Evolutionary conservation across 768 basidiomycete species (phyloP).

Genomic region (Mycena leptocephala): DNA sequence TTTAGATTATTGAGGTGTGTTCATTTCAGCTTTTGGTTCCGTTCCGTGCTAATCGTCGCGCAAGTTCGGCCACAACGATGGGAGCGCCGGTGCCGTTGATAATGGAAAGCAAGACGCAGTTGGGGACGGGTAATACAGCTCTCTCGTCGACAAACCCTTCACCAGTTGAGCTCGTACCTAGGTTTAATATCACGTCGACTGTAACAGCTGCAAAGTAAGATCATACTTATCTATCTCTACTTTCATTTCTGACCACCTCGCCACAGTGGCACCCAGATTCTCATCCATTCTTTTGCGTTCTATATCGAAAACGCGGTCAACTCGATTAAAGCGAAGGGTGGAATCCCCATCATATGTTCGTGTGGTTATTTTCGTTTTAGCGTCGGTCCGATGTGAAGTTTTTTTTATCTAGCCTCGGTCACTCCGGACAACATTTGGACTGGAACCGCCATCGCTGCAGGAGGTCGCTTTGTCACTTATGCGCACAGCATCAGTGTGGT

Average conservation of each 20-base stretch:
- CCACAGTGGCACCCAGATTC: constrained; percentile 46
- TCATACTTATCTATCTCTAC: neutral
- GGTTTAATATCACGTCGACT: constrained; percentile 37
- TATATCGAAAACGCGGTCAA: constrained; percentile 53
- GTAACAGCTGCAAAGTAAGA: constrained; percentile 42
- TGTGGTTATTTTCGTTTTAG: constrained; percentile 2
- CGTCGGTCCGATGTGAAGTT: neutral
- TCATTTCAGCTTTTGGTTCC: neutral
- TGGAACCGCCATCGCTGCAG: constrained; percentile 36
- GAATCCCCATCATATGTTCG: constrained; percentile 50
- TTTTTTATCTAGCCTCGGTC: constrained; percentile 12
- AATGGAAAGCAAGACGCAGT: constrained; percentile 37
- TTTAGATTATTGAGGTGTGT: constrained; percentile 32
- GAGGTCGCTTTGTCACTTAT: constrained; percentile 51
- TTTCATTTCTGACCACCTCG: neutral
- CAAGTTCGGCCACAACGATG: constrained; percentile 52
- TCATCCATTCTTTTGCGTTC: constrained; percentile 50
- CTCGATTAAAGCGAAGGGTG: constrained; percentile 53
- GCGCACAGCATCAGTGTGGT: constrained; percentile 39
- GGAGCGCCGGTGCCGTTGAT: constrained; percentile 25
- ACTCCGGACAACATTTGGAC: constrained; percentile 56
- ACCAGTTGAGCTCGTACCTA: no score
- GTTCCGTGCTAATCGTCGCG: neutral
- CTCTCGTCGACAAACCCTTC: no score
- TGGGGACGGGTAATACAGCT: constrained; percentile 27